Conservation (phyloP, 129 eudicot species). For the Cynara cardunculus region DNA sequence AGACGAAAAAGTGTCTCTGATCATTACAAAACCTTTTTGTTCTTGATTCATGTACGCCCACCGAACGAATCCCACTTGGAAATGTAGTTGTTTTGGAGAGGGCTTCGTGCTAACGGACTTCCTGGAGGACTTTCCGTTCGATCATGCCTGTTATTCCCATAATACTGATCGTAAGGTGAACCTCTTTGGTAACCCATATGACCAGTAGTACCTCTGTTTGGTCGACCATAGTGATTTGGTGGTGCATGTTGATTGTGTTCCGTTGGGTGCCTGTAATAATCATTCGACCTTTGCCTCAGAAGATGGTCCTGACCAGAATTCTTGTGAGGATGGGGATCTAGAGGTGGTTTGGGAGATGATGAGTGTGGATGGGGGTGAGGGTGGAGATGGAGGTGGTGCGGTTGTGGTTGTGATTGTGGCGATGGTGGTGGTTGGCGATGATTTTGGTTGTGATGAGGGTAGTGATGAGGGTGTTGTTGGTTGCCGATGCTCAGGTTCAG, state of each 20-base stretch:
- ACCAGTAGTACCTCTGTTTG: conserved; percentile 22
- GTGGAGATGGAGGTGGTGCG: not conserved
- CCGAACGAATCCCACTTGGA: conserved; percentile 27
- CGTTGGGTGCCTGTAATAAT: conserved; percentile 37
- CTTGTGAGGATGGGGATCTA: conserved; percentile 25
- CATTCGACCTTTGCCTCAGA: conserved; percentile 36
- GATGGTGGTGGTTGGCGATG: not conserved
- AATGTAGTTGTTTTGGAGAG: conserved; percentile 14
- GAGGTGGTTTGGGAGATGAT: conserved; percentile 28
- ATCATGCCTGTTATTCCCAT: conserved; percentile 33
- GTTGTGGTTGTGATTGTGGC: not conserved
- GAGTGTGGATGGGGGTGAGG: not conserved
- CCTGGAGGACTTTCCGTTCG: conserved; percentile 31
- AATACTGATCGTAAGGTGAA: conserved; percentile 32
- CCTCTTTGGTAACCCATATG: conserved; percentile 34
- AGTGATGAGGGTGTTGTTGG: conserved; percentile 18
- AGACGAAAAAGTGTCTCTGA: not conserved
- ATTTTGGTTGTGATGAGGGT: conserved; percentile 16
- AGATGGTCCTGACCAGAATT: conserved; percentile 34
- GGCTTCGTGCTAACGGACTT: conserved; percentile 36
- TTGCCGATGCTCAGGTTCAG: conserved; percentile 6
- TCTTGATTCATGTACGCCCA: conserved; percentile 13
- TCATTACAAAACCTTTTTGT: not conserved
- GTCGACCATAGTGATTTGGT: conserved; percentile 12
- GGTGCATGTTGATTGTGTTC: conserved; percentile 25